Conservation (phyloP, 2,329 filamentous ascomycete species). For the Aspergillus clavatus region DNA sequence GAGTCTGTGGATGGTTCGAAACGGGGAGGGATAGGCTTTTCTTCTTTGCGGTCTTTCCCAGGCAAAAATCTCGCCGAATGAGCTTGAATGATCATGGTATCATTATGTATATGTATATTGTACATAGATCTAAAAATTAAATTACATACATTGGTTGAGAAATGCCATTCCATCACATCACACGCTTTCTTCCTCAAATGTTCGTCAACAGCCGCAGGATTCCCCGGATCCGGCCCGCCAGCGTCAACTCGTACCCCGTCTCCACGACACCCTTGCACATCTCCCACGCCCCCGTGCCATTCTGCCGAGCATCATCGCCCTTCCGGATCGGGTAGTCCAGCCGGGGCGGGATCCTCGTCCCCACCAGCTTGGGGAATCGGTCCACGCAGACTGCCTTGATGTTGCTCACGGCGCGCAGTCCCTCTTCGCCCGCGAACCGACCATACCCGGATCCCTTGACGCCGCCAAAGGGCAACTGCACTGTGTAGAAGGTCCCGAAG, state of each 20-base stretch:
- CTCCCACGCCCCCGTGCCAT: constrained; percentile 61
- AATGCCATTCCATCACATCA: background rate
- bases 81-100: constrained; percentile 2
- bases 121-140: constrained; percentile 6
- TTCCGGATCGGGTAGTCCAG: constrained; percentile 75
- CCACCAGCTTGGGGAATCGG: constrained; percentile 50
- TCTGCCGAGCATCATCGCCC: constrained; percentile 46
- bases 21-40: too few species aligned
- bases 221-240: constrained; percentile 38
- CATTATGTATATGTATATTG: constrained; percentile 5
- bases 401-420: constrained; percentile 78
- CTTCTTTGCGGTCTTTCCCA: too few species aligned
- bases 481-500: constrained; percentile 88
- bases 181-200: constrained; percentile 29
- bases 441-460: constrained; percentile 88
- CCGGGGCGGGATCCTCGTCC: constrained; percentile 74
- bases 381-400: constrained; percentile 82
- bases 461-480: constrained; percentile 90
- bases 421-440: constrained; percentile 86
- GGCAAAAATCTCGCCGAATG: too few species aligned
- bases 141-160: too few species aligned
- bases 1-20: background rate
- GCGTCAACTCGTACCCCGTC: constrained; percentile 43
- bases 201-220: constrained; percentile 36
- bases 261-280: constrained; percentile 44